Evolutionary conservation across 2,329 filamentous ascomycete species (phyloP), one percentile per base, ranked within the genome.

Genomic region (Metarhizium rileyi): DNA sequence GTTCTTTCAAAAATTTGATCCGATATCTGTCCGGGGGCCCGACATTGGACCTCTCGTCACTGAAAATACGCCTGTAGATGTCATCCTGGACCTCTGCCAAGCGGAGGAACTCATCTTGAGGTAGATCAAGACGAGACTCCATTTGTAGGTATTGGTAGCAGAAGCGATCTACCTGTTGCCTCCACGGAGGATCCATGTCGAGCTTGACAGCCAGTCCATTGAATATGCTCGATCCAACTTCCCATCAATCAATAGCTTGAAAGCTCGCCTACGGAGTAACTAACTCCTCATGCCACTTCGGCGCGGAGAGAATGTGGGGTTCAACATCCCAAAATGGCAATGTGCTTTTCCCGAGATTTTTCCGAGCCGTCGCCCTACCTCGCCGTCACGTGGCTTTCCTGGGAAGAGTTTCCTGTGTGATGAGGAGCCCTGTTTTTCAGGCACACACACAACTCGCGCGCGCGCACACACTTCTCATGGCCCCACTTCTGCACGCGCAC

Each of bases 61-160:
- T 72, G 61, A 95, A 93, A 46, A 94, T 72, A 38, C 72, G 73
- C 47, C 71, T 61, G 63, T 83, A 87, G 35, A 95, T 70, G 61
- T 74, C 73, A 55, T 79, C 68, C 63, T 95, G 90, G 3, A 84
- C 77, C 3, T 70, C 66, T 10, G 78, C 69, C 26, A 76, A 70
- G 53, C 80, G 77, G 26, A 95, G 71, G 14, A 78, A 61, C 23
- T 73, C 59, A 22, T 71, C 66, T 23, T 76, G 66, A 1, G 89
- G 90, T 63, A 83, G 86, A 44, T 78, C 74, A 33, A 91, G 70
- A 7, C 73, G 64, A 1, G 72, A 69, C 44, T 90, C 81, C 2
- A 90, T 71, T 63, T 96, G 90, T 30, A 91, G 76, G 61, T 88
- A 94, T 63, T 95, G 90, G 53, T 78, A 76, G 56, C 80, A 83